Percentiles rank a stretch among this genome's conserved stretches.
Conservation (phyloP, 2,329 filamentous ascomycete genomes). For the Penicillium sp. region DNA sequence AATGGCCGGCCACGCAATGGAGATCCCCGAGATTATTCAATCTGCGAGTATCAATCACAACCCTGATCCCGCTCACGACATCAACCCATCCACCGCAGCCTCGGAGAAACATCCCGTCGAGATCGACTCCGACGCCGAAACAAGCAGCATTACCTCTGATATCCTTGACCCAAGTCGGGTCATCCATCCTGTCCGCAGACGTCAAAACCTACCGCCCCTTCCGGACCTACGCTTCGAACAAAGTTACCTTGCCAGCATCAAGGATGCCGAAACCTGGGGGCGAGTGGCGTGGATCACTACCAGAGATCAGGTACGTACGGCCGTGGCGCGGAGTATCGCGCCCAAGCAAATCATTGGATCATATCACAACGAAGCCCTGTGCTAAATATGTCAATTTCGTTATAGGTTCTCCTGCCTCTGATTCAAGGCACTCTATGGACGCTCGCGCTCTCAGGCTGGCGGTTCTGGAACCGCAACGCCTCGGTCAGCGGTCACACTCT, state of each 20-base stretch:
- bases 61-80: conserved; percentile 72
- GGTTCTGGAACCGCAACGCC: conserved; percentile 80
- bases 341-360: background rate
- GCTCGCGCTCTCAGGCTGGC: conserved; percentile 81
- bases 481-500: conserved; percentile 74
- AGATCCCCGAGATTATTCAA: conserved; percentile 79
- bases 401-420: conserved; percentile 78
- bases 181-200: conserved; percentile 39
- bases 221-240: conserved; percentile 94
- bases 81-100: conserved; percentile 77
- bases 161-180: conserved; percentile 44
- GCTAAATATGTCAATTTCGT: conserved; percentile 6
- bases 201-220: conserved; percentile 65
- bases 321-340: background rate
- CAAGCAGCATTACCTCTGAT: conserved; percentile 50
- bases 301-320: conserved; percentile 72
- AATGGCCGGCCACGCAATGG: conserved; percentile 63
- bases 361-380: background rate
- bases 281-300: conserved; percentile 81
- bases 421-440: conserved; percentile 89
- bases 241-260: conserved; percentile 91
- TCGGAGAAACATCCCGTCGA: conserved; percentile 68
- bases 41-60: conserved; percentile 73
- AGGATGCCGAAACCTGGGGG: conserved; percentile 75
- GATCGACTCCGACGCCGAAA: conserved; percentile 47